phyloP scores from a whole-genome alignment of 1,284 basidiomycete species.

The Coniophora puteana region DNA sequence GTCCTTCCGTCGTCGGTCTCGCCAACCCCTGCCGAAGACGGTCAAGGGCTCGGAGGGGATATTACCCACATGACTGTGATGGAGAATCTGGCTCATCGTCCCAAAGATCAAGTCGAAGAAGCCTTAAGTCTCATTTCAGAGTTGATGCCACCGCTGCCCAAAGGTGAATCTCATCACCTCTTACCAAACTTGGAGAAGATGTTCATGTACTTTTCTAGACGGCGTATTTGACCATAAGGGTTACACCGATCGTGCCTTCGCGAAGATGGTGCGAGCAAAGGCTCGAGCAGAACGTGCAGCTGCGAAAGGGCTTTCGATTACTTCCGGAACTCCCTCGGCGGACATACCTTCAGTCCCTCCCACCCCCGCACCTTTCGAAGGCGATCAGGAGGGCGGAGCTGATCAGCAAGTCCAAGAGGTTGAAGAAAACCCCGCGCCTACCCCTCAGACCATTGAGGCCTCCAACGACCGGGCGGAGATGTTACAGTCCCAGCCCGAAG shows the following conservation, averaged over 20 bases:
- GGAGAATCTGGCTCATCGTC: constrained; percentile 93
- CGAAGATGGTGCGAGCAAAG: constrained; percentile 70
- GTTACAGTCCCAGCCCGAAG: constrained; percentile 67
- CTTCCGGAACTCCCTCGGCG: constrained; percentile 29
- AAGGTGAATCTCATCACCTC: constrained; percentile 48
- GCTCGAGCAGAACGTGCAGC: constrained; percentile 73
- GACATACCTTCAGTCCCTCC: constrained; percentile 23
- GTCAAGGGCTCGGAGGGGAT: constrained; percentile 80
- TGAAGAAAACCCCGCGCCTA: constrained; percentile 25
- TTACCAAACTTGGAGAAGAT: not conserved
- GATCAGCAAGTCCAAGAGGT: constrained; percentile 30
- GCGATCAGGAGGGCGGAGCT: constrained; percentile 22
- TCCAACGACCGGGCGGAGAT: constrained; percentile 62
- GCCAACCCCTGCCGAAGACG: constrained; percentile 56
- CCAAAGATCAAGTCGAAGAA: constrained; percentile 96
- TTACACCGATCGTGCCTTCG: constrained; percentile 85
- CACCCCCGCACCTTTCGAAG: constrained; percentile 26
- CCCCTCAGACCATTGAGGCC: constrained; percentile 30
- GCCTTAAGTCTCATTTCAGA: constrained; percentile 85
- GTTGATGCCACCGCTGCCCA: constrained; percentile 86
- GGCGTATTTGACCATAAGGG: constrained; percentile 90
- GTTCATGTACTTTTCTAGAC: constrained; percentile 42
- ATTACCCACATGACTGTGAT: constrained; percentile 95
- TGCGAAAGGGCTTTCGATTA: constrained; percentile 46
- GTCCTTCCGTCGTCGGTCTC: constrained; percentile 70